Conservation (phyloP, 768 basidiomycete genomes). For the Agaricus blazei region DNA sequence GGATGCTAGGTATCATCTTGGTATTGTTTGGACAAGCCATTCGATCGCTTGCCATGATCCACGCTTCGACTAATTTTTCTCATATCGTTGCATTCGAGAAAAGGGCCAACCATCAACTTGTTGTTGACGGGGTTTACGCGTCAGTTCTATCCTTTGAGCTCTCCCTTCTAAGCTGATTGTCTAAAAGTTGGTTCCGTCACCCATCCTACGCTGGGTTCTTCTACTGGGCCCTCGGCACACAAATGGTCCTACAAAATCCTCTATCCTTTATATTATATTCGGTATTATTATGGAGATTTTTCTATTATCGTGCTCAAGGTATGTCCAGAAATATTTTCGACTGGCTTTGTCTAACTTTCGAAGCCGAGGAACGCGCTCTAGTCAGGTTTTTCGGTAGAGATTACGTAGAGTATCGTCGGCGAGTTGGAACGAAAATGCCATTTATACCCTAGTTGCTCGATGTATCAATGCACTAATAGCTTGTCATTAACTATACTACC, state of each 20-base stretch:
- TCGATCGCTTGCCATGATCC: constrained; percentile 93
- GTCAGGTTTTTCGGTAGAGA: constrained; percentile 87
- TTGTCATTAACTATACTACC: background rate
- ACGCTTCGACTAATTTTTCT: constrained; percentile 90
- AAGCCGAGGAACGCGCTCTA: constrained; percentile 80
- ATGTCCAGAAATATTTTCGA: constrained; percentile 21
- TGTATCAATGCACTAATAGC: background rate
- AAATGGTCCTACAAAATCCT: constrained; percentile 86
- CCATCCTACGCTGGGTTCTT: constrained; percentile 97
- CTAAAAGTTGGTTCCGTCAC: constrained; percentile 75
- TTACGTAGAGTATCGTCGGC: constrained; percentile 69
- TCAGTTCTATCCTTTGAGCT: constrained; percentile 31
- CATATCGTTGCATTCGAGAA: constrained; percentile 81
- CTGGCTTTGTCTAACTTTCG: constrained; percentile 3
- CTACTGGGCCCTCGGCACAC: constrained; percentile 96
- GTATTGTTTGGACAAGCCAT: constrained; percentile 70
- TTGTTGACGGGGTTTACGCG: constrained; percentile 88
- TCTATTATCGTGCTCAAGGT: constrained; percentile 77
- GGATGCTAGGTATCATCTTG: constrained; percentile 51
- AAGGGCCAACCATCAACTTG: constrained; percentile 66
- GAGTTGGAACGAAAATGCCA: constrained; percentile 86
- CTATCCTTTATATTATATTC: constrained; percentile 63
- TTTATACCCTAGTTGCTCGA: constrained; percentile 54
- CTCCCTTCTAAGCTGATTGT: background rate
- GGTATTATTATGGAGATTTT: constrained; percentile 80